Evolutionary conservation across 2,329 filamentous ascomycete genomes (phyloP), one percentile per base, ranked within the genome.

Genomic region (Cercospora berteroae): DNA sequence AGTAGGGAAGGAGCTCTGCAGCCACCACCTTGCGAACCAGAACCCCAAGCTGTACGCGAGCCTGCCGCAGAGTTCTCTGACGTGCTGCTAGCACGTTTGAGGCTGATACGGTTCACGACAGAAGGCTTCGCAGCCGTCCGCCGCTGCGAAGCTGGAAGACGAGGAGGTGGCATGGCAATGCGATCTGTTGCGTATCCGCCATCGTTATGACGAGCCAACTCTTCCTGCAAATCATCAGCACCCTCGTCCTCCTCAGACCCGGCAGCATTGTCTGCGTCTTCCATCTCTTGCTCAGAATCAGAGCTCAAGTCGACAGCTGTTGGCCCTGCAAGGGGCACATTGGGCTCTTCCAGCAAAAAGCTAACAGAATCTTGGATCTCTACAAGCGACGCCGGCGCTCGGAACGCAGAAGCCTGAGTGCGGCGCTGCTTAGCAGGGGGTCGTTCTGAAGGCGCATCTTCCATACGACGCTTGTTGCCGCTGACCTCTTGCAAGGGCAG

Each of bases 311-410:
- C 83, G 27, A 87, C 85, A 52, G 91, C 88, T 25, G 78, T 73
- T 6, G 74, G 71, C 5, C 67, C 74, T 25, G 66, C 70, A 16
- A 66, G 39, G 0, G 56, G 61, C 27, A 70, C 58, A 59, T 82
- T 76, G 18, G 83, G 83, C 44, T 87, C 86, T 61, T 96, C 93
- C 16, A 97, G 88, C 9, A 97, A 85, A 78, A 90, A 91, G 4
- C 92, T 96, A 6, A 97, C 82, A 0, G 91, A 92, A 77, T 94
- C 88, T 65, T 93, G 89, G 69, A 97, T 90, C 75, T 97, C 92
- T 29, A 89, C 88, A 9, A 96, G 82, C 18, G 89, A 91, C 5
- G 89, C 84, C 0, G 93, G 92, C 73, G 89, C 93, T 78, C 80
- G 56, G 80, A 81, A 78, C 5, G 76, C 75, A 18, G 87, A 81